These are phyloP conservation scores for Kitagawia praeruptora DNA, from an alignment of 129 eudicot genomes.

Conservation along the genomic window DNA sequence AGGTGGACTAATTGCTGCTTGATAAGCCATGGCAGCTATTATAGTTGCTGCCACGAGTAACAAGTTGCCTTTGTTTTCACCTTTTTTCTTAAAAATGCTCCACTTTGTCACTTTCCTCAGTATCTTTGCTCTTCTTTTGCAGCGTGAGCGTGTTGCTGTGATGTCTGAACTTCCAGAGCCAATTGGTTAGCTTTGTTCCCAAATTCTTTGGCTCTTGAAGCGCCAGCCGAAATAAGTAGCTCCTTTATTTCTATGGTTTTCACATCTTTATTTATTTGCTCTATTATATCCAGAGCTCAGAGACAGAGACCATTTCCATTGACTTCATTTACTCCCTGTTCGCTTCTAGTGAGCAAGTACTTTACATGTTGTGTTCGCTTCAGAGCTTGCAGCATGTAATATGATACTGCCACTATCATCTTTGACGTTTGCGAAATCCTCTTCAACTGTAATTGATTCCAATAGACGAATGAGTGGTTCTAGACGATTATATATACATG, in stretches of 20 bases:
- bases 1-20: neutral
- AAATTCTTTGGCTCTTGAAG: neutral
- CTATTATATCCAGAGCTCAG: neutral
- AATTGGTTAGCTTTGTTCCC: neutral
- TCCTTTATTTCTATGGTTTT: neutral
- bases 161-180: neutral
- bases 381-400: constrained; percentile 31
- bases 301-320: constrained; percentile 14
- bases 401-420: constrained; percentile 37
- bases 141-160: no score
- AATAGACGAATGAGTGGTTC: constrained; percentile 34
- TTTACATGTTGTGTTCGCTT: neutral
- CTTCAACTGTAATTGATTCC: constrained; percentile 16
- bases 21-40: neutral
- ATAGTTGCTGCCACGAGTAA: neutral
- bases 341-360: neutral
- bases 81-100: neutral
- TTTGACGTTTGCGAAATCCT: constrained; percentile 24
- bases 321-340: constrained; percentile 2
- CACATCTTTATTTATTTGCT: neutral
- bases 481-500: constrained; percentile 26
- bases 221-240: neutral
- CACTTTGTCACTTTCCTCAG: neutral
- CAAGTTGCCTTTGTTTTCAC: neutral
- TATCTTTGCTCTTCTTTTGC: neutral